Conservation (phyloP, 768 basidiomycete species). For the Suillus subalutaceus region DNA sequence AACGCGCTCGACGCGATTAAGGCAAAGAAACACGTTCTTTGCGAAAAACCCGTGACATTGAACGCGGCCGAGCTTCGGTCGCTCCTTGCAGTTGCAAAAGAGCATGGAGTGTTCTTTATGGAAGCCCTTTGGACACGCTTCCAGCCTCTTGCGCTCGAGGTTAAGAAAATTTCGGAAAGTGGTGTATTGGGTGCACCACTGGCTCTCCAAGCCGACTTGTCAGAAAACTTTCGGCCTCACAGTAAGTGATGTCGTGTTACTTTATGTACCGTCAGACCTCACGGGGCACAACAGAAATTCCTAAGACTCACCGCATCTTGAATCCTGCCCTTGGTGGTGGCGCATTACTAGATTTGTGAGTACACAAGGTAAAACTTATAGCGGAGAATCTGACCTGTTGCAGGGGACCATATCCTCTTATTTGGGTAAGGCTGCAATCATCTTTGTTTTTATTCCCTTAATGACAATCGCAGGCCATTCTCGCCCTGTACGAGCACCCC, state of each 20-base stretch:
- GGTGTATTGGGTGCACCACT: constrained; percentile 69
- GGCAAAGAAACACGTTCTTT: constrained; percentile 83
- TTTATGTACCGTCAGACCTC: neutral
- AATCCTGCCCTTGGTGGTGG: constrained; percentile 83
- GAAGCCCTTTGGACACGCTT: constrained; percentile 91
- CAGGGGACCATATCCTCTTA: constrained; percentile 81
- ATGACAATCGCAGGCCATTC: constrained; percentile 57
- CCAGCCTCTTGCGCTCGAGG: constrained; percentile 66
- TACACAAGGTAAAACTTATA: constrained; percentile 11
- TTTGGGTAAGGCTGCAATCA: constrained; percentile 57
- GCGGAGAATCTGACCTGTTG: constrained; percentile 12
- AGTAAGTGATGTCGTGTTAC: constrained; percentile 40
- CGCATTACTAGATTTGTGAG: constrained; percentile 81
- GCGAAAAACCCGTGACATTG: constrained; percentile 86
- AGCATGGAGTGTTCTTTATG: constrained; percentile 86
- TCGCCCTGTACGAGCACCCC: constrained; percentile 79
- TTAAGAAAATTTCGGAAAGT: constrained; percentile 64
- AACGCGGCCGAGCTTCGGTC: constrained; percentile 77
- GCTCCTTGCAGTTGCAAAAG: constrained; percentile 72
- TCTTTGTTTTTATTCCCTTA: neutral
- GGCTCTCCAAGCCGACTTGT: constrained; percentile 75
- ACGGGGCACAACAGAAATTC: constrained; percentile 49
- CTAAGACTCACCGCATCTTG: constrained; percentile 73
- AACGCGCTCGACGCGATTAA: constrained; percentile 77
- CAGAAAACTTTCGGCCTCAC: constrained; percentile 65